Percentiles rank a stretch among this genome's conserved stretches.
These are phyloP conservation scores for Actinomortierella ambigua DNA, from an alignment of 371 early-diverging fungal species.

Conservation along the genomic window DNA sequence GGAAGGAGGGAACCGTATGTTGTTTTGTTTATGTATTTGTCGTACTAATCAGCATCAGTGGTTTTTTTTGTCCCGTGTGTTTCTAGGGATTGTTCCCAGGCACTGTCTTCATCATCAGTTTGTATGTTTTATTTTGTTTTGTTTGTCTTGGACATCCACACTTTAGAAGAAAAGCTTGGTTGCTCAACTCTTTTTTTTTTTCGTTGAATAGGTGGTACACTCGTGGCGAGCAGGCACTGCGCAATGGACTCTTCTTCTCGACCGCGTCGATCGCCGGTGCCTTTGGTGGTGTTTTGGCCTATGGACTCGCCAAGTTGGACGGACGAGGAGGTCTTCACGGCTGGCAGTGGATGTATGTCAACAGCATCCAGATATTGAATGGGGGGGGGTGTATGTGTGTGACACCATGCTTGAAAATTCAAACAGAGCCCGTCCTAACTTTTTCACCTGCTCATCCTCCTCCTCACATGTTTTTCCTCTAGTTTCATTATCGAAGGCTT, in stretches of 20 bases:
- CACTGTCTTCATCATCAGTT: slow-evolving; percentile 60
- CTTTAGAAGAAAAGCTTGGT: no score
- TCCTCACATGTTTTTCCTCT: slow-evolving; percentile 48
- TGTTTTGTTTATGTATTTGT: no score
- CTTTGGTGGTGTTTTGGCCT: slow-evolving; percentile 72
- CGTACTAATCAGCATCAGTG: no score
- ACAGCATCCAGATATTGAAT: no score
- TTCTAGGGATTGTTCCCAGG: slow-evolving; percentile 74
- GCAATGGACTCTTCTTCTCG: slow-evolving; percentile 75
- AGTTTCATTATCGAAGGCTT: slow-evolving; percentile 79
- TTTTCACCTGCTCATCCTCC: slow-evolving; percentile 3
- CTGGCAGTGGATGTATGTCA: slow-evolving; percentile 57
- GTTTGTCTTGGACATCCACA: slow-evolving; percentile 57
- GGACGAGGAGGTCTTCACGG: slow-evolving; percentile 52
- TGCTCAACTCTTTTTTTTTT: no score
- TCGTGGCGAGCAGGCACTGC: slow-evolving; percentile 69
- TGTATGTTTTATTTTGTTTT: slow-evolving; percentile 50
- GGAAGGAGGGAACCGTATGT: slow-evolving; percentile 4
- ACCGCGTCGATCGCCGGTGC: slow-evolving; percentile 79
- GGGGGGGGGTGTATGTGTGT: no score
- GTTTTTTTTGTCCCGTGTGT: neutral
- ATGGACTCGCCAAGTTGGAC: slow-evolving; percentile 66
- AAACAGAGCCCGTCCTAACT: neutral
- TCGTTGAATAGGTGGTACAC: slow-evolving; percentile 71
- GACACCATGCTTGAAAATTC: neutral